A percentile compares a stretch with the other conserved stretches of the same genome.
phyloP scores from a whole-genome alignment of 345 rosid genomes.

The Eucalyptus brandiana region DNA sequence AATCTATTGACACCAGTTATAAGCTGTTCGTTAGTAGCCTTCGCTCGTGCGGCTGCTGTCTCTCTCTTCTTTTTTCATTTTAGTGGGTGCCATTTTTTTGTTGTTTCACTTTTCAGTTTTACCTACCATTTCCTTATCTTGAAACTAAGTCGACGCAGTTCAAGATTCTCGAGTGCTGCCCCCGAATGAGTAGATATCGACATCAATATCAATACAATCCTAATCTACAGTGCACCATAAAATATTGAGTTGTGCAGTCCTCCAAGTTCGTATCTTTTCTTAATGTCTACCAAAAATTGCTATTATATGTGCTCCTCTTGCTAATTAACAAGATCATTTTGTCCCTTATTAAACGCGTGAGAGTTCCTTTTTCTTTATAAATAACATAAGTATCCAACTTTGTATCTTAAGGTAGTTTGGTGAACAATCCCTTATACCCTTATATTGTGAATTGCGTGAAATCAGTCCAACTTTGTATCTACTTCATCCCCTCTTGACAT shows the following conservation, averaged over 20 bases:
- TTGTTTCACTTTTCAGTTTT: no score
- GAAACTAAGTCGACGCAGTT: no score
- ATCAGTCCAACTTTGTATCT: no score
- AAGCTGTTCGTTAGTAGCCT: neutral
- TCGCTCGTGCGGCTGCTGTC: neutral
- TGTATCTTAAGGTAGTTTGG: neutral
- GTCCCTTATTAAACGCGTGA: neutral
- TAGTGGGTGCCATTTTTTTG: neutral
- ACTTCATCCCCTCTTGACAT: no score
- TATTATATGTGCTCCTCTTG: neutral
- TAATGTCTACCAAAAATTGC: neutral
- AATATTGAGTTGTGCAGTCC: no score
- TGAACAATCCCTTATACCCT: neutral
- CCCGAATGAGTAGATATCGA: no score
- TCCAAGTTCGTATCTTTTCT: neutral
- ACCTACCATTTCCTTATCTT: neutral
- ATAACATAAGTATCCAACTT: no score
- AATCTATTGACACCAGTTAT: neutral
- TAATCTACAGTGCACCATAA: no score
- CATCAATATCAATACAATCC: no score
- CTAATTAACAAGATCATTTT: neutral
- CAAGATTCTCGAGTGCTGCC: no score
- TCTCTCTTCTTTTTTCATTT: neutral
- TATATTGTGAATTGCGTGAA: neutral
- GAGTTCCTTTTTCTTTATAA: no score